Conservation (phyloP, 768 basidiomycete species). For the Boletus reticulatus region DNA sequence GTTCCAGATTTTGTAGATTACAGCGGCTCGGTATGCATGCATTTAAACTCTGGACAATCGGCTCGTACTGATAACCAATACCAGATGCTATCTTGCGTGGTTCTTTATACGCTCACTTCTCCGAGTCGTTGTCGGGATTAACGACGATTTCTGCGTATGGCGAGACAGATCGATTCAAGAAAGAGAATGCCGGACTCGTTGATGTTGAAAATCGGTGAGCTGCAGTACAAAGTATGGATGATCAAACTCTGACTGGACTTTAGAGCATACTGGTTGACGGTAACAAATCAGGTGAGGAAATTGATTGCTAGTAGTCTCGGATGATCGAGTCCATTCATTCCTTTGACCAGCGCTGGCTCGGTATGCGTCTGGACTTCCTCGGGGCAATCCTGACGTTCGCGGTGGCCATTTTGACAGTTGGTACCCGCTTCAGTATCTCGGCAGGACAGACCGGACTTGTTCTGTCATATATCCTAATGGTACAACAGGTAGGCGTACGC, state of each 20-base stretch:
- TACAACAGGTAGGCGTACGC: conserved; percentile 59
- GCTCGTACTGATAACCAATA: not conserved
- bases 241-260: not conserved
- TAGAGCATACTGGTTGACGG: conserved; percentile 82
- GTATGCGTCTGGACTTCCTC: conserved; percentile 84
- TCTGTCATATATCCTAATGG: conserved; percentile 75
- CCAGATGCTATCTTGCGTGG: conserved; percentile 83
- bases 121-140: conserved; percentile 84
- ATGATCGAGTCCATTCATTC: not conserved
- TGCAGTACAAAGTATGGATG: not conserved
- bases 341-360: conserved; percentile 70
- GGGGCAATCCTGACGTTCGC: conserved; percentile 70
- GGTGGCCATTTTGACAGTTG: conserved; percentile 78
- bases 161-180: conserved; percentile 70
- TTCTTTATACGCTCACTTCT: conserved; percentile 88
- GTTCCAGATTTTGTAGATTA: conserved; percentile 8
- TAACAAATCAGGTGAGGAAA: conserved; percentile 70
- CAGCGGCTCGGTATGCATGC: conserved; percentile 51
- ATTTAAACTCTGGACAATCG: not conserved
- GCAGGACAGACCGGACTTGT: conserved; percentile 77
- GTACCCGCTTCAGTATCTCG: conserved; percentile 68
- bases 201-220: conserved; percentile 79
- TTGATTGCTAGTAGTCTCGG: not conserved
- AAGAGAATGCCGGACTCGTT: conserved; percentile 71
- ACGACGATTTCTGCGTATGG: conserved; percentile 88